Evolutionary conservation across 148 eudicot genomes (phyloP), one percentile per base, ranked within the genome.

Genomic region (Rhododendron molle): DNA sequence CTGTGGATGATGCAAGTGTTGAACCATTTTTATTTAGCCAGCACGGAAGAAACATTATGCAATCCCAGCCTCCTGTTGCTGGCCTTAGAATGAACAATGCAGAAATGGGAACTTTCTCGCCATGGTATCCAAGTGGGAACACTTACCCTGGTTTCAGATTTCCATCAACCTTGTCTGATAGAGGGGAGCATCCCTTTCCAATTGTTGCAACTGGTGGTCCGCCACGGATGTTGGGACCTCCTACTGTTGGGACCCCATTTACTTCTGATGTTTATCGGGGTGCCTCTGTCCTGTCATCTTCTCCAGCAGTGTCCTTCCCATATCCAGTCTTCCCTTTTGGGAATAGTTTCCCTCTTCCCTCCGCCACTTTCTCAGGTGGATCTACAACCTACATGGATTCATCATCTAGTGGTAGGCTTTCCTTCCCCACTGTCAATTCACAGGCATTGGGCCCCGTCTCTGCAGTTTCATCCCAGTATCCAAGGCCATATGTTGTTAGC

Each of bases 281-380:
- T 14, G 20, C 76, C 20, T 91, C 99, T 3, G 93, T 96, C 30
- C 85, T 95, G 87, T 90, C 97, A 62, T 96, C 98, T 7, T 94
- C 99, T 83, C 94, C 98, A 13, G 94, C 96, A 30, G 87, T 92
- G 84, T 92, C 81, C 86, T 91, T 84, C 83, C 91, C 86, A 78
- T 95, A 90, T 85, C 91, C 98, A 26, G 92, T 90, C 44, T 93
- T 93, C 82, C 95, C 98, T 30, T 93, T 94, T 47, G 94, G 94
- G 65, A 85, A 93, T 83, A 89, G 90, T 85, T 93, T 91, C 78
- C 91, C 98, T 36, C 60, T 94, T 43, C 90, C 98, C 8, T 86
- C 98, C 3, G 89, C 92, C 36, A 76, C 93, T 34, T 86, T 92
- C 62, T 76, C 97, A 10, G 94, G 93, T 52, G 94, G 91, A 43